Evolutionary conservation across 2,329 filamentous ascomycete species (phyloP), one percentile per base, ranked within the genome.

Genomic region (Epichloe festucae): DNA sequence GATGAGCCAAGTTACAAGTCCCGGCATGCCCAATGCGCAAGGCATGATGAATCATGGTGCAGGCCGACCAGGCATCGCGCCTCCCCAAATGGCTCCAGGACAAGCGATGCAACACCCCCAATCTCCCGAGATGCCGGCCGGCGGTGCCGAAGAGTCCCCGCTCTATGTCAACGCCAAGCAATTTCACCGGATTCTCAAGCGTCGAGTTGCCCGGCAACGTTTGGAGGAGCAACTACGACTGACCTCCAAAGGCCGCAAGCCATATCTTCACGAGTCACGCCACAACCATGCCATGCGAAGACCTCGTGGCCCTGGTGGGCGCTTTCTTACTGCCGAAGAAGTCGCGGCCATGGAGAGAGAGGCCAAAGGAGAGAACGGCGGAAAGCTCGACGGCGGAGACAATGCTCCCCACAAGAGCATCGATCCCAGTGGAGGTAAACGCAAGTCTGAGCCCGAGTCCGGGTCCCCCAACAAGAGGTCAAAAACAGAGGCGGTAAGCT

Each of bases 151-250:
- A 66, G 93, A 98, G 64, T 91, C 91, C 0, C 93, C 93, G 0
- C 74, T 98, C 1, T 98, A 98, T 60, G 93, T 98, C 62, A 98
- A 98, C 62, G 93, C 93, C 5, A 98, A 98, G 67, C 93, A 98
- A 63, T 98, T 98, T 60, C 93, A 98, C 65, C 86, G 93, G 27
- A 98, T 98, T 47, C 71, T 98, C 51, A 97, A 98, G 74, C 81
- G 93, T 53, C 81, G 93, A 53, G 89, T 97, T 56, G 93, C 93
- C 6, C 81, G 93, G 36, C 93, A 97, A 68, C 89, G 88, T 65
- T 75, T 98, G 15, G 93, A 98, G 67, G 93, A 98, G 67, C 87
- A 90, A 51, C 71, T 98, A 43, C 82, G 93, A 42, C 73, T 97
- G 53, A 97, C 93, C 0, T 94, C 86, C 10, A 98, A 98, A 70